Conservation (phyloP, 805 yeast species). For the Starmerella apicola region DNA sequence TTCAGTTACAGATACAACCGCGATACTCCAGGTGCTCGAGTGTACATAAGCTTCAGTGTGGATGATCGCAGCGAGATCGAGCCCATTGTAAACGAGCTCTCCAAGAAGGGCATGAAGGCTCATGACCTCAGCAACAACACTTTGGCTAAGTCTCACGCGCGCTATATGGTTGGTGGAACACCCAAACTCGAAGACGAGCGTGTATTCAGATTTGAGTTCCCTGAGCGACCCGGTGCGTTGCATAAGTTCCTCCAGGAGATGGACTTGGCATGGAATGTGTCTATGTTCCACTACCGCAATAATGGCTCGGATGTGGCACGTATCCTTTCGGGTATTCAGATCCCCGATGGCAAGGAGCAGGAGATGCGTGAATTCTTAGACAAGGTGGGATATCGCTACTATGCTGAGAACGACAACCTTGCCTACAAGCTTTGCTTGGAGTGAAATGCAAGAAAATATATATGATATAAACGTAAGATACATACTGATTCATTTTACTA, state of each 20-base stretch:
- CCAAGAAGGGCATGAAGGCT: conserved; percentile 55
- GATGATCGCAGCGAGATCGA: conserved; percentile 59
- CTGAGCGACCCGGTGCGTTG: conserved; percentile 94
- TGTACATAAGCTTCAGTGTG: conserved; percentile 81
- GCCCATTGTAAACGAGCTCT: conserved; percentile 47
- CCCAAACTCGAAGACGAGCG: conserved; percentile 62
- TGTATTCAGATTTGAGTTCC: conserved; percentile 79
- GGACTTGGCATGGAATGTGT: conserved; percentile 76
- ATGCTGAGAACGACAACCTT: conserved; percentile 72
- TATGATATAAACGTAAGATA: no score
- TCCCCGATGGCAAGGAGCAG: conserved; percentile 56
- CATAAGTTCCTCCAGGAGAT: conserved; percentile 62
- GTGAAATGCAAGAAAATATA: no score
- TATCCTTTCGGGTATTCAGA: conserved; percentile 78
- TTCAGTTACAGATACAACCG: conserved; percentile 69
- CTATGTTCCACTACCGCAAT: conserved; percentile 91
- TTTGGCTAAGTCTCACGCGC: conserved; percentile 89
- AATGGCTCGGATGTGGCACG: conserved; percentile 93
- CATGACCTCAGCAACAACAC: conserved; percentile 84
- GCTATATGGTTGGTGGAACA: conserved; percentile 92
- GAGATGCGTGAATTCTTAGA: conserved; percentile 58
- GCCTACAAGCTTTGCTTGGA: conserved; percentile 71
- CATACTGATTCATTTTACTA: no score
- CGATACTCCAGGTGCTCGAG: conserved; percentile 44
- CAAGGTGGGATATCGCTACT: conserved; percentile 60